Evolutionary conservation across 176 grass and related monocot genomes (phyloP).

Genomic region (Cocos nucifera): DNA sequence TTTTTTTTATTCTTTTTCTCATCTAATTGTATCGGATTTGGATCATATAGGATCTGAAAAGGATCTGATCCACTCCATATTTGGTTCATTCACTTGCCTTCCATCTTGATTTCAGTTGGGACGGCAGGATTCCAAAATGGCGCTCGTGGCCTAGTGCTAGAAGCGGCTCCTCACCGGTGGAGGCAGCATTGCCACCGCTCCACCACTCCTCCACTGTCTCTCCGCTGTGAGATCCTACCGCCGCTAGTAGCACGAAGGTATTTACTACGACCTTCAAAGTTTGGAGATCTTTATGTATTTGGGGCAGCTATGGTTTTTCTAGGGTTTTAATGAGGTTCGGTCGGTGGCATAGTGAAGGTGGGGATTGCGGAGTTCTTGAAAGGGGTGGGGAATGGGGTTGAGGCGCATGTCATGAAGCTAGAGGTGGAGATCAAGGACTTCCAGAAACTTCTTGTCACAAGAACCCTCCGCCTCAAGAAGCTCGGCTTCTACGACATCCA

Average conservation of each 20-base stretch:
- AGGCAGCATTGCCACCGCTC: not conserved
- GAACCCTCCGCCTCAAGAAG: slow-evolving; percentile 83
- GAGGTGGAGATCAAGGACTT: slow-evolving; percentile 64
- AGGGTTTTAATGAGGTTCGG: not conserved
- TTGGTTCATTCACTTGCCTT: too few relatives aligned
- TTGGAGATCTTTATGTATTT: too few relatives aligned
- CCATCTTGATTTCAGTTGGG: too few relatives aligned
- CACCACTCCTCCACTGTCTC: not conserved
- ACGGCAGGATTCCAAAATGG: too few relatives aligned
- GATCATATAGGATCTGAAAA: too few relatives aligned
- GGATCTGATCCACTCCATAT: too few relatives aligned
- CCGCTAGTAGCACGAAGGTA: slow-evolving; percentile 43
- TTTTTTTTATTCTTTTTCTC: too few relatives aligned
- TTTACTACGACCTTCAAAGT: not conserved
- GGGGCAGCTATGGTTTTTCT: not conserved
- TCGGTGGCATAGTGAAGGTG: slow-evolving; percentile 44
- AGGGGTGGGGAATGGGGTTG: slow-evolving; percentile 69
- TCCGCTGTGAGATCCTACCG: slow-evolving; percentile 26
- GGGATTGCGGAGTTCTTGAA: slow-evolving; percentile 76
- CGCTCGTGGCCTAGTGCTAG: too few relatives aligned
- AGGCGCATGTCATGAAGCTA: slow-evolving; percentile 52
- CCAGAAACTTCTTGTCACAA: slow-evolving; percentile 56
- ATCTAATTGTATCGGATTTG: too few relatives aligned
- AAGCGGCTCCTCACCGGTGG: not conserved
- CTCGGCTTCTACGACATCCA: slow-evolving; percentile 36